Percentiles rank a stretch among this genome's conserved stretches.
phyloP scores from a whole-genome alignment of 2,329 filamentous ascomycete genomes.

The Colletotrichum sansevieriae region DNA sequence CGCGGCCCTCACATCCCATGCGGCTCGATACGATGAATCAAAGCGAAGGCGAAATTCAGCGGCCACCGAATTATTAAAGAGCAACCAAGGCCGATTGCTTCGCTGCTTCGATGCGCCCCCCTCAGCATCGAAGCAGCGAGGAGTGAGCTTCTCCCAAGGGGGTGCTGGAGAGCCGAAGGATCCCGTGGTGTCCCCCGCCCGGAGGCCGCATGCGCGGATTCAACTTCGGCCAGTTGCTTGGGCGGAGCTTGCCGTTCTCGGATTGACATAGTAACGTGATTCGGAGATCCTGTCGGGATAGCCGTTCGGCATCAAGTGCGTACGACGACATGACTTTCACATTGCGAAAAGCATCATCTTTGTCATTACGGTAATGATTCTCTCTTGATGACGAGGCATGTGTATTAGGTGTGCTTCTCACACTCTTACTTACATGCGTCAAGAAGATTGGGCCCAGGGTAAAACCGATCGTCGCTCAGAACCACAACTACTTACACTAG shows the following conservation, averaged over 20 bases:
- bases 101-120: neutral
- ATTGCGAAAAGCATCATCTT: neutral
- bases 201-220: slow-evolving; percentile 2
- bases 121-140: neutral
- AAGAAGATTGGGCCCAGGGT: no score
- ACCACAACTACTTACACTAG: no score
- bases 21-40: no score
- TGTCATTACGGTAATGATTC: no score
- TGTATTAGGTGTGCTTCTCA: no score
- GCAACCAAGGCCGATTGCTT: neutral
- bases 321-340: fast-evolving
- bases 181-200: neutral
- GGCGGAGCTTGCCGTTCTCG: no score
- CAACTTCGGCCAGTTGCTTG: no score
- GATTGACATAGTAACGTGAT: no score
- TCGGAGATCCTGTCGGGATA: slow-evolving; percentile 15
- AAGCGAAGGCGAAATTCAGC: neutral
- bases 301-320: neutral
- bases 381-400: no score
- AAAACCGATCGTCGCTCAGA: no score
- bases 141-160: neutral
- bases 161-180: neutral
- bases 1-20: slow-evolving; percentile 15
- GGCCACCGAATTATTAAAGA: neutral
- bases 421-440: no score